Evolutionary conservation across 305 asterid genomes (phyloP).

Genomic region (Fraxinus platypoda): DNA sequence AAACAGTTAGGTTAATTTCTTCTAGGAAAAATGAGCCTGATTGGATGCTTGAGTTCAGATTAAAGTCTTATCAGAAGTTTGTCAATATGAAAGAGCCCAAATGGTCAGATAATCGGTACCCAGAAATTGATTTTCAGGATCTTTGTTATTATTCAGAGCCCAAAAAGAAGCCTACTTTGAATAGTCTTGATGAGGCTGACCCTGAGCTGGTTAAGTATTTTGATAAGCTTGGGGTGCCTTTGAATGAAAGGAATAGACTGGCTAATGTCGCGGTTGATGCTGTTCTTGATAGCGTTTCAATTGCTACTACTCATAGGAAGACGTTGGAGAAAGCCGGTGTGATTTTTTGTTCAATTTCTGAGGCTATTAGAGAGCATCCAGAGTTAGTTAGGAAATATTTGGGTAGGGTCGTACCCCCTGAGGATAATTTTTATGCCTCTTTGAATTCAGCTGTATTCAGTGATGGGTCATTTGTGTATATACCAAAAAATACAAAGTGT

Average conservation of each 20-base stretch:
- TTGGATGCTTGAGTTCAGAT: constrained; percentile 86
- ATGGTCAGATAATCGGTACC: constrained; percentile 87
- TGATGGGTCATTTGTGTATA: constrained; percentile 93
- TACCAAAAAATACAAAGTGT: constrained; percentile 79
- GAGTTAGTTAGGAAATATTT: constrained; percentile 72
- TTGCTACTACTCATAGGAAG: constrained; percentile 91
- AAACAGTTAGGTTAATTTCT: constrained; percentile 79
- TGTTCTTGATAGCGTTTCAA: constrained; percentile 87
- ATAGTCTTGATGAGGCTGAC: constrained; percentile 84
- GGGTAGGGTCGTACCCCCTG: constrained; percentile 80
- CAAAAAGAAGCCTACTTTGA: constrained; percentile 76
- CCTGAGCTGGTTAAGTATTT: constrained; percentile 80
- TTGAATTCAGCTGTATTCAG: constrained; percentile 91
- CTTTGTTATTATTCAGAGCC: constrained; percentile 87
- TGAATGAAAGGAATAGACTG: constrained; percentile 76
- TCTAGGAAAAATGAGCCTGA: constrained; percentile 70
- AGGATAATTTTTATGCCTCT: constrained; percentile 82
- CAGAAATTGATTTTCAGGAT: constrained; percentile 68
- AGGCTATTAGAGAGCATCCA: constrained; percentile 82
- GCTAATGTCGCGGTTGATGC: constrained; percentile 96
- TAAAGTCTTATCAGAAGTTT: constrained; percentile 69
- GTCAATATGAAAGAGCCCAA: constrained; percentile 69
- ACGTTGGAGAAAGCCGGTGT: constrained; percentile 83
- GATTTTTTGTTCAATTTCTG: constrained; percentile 91
- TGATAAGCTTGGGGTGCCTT: constrained; percentile 78